A percentile compares a stretch with the other conserved stretches of the same genome.
phyloP scores from a whole-genome alignment of 2,329 filamentous ascomycete genomes.

The Hortaea werneckii region DNA sequence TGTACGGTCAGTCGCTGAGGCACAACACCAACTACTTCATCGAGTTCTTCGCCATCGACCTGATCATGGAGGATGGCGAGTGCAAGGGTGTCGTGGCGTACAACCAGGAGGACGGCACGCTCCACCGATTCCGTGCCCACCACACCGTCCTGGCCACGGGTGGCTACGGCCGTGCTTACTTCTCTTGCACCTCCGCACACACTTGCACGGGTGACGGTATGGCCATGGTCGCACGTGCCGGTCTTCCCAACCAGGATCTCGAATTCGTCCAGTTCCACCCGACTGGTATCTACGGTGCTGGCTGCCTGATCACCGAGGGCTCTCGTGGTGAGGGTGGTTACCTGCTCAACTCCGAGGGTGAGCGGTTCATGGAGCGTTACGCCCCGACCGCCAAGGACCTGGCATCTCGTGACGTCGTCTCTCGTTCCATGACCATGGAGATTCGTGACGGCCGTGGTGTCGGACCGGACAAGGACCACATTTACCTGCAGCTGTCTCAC shows the following conservation, averaged over 20 bases:
- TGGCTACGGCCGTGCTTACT: conserved; percentile 96
- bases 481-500: conserved; percentile 96
- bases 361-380: conserved; percentile 99
- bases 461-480: conserved; percentile 93
- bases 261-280: conserved; percentile 99
- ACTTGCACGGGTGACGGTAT: conserved; percentile 98
- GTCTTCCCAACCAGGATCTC: conserved; percentile 96
- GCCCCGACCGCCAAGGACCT: conserved; percentile 97
- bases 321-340: conserved; percentile 97
- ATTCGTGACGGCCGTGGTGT: conserved; percentile 97
- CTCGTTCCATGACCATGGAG: conserved; percentile 95
- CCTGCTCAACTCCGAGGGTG: conserved; percentile 92
- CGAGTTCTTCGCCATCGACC: conserved; percentile 92
- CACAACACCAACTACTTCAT: conserved; percentile 99
- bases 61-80: conserved; percentile 95
- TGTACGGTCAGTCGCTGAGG: conserved; percentile 91
- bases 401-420: conserved; percentile 90
- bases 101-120: conserved; percentile 96
- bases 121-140: conserved; percentile 93
- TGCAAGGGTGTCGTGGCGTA: conserved; percentile 95
- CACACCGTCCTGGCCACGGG: conserved; percentile 95
- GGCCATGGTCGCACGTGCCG: conserved; percentile 97
- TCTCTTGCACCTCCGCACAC: conserved; percentile 95
- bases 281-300: conserved; percentile 96
- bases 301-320: conserved; percentile 95